phyloP scores from a whole-genome alignment of 1,139 yeast genomes.

The Saccharomycopsis hybrid region DNA sequence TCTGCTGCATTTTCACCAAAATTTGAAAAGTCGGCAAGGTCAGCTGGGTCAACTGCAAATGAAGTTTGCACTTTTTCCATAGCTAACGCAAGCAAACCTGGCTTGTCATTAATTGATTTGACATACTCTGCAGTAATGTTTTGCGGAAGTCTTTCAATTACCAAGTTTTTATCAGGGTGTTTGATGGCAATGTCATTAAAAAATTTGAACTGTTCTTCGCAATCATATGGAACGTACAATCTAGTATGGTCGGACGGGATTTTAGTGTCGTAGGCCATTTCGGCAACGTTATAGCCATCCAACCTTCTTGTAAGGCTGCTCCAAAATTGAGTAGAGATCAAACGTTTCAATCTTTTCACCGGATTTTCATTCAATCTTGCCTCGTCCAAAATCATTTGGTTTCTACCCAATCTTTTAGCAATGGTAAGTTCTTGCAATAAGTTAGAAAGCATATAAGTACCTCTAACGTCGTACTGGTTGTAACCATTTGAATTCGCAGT shows the following conservation, averaged over 20 bases:
- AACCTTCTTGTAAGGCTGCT: conserved; percentile 66
- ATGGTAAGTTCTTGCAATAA: conserved; percentile 83
- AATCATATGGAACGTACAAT: conserved; percentile 67
- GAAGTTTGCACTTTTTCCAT: conserved; percentile 39
- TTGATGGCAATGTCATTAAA: conserved; percentile 47
- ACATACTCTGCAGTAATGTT: conserved; percentile 63
- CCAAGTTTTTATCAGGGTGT: conserved; percentile 49
- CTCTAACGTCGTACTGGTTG: conserved; percentile 67
- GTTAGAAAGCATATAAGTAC: conserved; percentile 88
- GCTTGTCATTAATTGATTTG: conserved; percentile 68
- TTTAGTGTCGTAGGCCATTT: conserved; percentile 76
- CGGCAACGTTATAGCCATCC: conserved; percentile 53
- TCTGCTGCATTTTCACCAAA: not conserved
- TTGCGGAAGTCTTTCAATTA: conserved; percentile 65
- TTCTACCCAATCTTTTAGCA: conserved; percentile 75
- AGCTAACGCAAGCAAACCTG: conserved; percentile 83
- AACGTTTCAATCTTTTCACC: conserved; percentile 65
- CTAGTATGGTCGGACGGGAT: conserved; percentile 59
- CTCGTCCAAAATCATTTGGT: conserved; percentile 74
- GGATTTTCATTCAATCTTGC: conserved; percentile 84
- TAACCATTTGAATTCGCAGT: conserved; percentile 82
- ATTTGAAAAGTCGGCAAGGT: conserved; percentile 1
- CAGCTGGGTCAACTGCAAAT: conserved; percentile 26
- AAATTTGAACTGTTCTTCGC: conserved; percentile 69
- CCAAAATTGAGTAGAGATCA: conserved; percentile 81